Evolutionary conservation across 192 early-diverging fungal genomes (phyloP).

Genomic region (Umbelopsis vinacea): DNA sequence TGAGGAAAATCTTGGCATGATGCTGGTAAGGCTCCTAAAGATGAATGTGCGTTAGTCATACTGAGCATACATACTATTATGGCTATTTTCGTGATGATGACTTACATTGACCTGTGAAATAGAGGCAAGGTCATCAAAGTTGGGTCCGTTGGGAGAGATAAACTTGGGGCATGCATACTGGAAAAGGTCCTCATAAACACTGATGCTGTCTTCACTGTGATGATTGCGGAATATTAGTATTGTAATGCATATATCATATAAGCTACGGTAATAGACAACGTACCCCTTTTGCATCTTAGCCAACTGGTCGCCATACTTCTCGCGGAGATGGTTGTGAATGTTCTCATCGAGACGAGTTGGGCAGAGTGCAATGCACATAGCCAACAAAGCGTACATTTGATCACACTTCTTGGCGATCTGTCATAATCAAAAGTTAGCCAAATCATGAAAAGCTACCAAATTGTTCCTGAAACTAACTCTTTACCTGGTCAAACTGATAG

Average conservation of each 20-base stretch:
- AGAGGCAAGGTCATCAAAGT: slow-evolving; percentile 49
- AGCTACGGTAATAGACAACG: slow-evolving; percentile 12
- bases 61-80: background rate
- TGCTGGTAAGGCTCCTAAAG: slow-evolving; percentile 70
- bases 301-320: slow-evolving; percentile 93
- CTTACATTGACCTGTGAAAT: slow-evolving; percentile 9
- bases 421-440: slow-evolving; percentile 16
- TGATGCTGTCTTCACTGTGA: slow-evolving; percentile 76
- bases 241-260: background rate
- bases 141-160: slow-evolving; percentile 87
- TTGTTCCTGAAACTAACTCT: background rate
- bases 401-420: slow-evolving; percentile 89
- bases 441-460: no score
- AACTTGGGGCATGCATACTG: slow-evolving; percentile 94
- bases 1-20: slow-evolving; percentile 86
- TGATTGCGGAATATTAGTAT: background rate
- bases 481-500: slow-evolving; percentile 87
- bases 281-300: slow-evolving; percentile 84
- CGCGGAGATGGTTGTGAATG: slow-evolving; percentile 84
- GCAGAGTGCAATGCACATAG: slow-evolving; percentile 88
- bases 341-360: slow-evolving; percentile 95
- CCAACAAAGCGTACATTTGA: slow-evolving; percentile 94
- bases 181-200: slow-evolving; percentile 89
- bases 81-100: background rate
- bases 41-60: background rate